Evolutionary conservation across 345 rosid genomes (phyloP).

Genomic region (Salix caprea): DNA sequence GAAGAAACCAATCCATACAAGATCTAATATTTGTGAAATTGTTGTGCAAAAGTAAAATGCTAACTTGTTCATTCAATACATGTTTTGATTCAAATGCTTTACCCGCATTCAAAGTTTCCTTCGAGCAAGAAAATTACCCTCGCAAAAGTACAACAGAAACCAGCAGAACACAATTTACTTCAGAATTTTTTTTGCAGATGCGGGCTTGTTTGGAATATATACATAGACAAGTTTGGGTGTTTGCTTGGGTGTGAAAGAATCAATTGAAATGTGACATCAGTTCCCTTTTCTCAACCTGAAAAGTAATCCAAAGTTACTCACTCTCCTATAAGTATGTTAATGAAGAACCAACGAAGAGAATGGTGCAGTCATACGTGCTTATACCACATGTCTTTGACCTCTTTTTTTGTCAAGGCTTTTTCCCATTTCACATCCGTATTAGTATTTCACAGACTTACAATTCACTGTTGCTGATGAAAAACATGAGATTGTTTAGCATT

Average conservation of each 20-base stretch:
- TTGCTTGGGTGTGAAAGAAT: background rate
- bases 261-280: background rate
- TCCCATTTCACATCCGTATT: background rate
- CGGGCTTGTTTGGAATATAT: background rate
- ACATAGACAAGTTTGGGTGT: background rate
- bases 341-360: background rate
- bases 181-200: background rate
- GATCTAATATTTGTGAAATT: background rate
- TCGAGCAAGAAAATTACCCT: background rate
- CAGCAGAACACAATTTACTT: background rate
- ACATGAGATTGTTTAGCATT: background rate
- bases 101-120: background rate
- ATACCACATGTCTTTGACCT: background rate
- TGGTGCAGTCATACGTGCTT: background rate
- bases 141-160: background rate
- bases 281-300: background rate
- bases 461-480: background rate
- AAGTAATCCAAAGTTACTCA: background rate
- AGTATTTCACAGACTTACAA: background rate
- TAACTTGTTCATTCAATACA: background rate
- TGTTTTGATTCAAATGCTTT: background rate
- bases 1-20: background rate
- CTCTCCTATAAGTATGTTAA: background rate
- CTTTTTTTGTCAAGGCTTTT: background rate
- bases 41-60: background rate